Conservation (phyloP, 371 early-diverging fungal species). For the Lichtheimia ornata region DNA sequence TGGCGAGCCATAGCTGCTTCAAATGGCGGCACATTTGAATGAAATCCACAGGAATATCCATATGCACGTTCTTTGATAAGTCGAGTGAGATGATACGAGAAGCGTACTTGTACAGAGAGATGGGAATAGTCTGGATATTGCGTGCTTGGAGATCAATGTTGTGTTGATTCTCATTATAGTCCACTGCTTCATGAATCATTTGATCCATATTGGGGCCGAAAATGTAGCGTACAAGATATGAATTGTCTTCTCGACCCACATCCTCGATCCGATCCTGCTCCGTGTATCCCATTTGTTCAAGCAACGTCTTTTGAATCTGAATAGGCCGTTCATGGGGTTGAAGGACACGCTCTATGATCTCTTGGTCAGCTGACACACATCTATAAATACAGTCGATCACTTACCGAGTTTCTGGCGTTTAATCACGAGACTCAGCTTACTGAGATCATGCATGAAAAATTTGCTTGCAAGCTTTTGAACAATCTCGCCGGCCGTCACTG, state of each 20-base stretch:
- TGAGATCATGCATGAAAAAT: constrained; percentile 73
- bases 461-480: constrained; percentile 71
- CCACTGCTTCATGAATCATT: constrained; percentile 25
- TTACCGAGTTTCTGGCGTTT: constrained; percentile 61
- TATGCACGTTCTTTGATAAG: constrained; percentile 70
- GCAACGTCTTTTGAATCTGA: constrained; percentile 62
- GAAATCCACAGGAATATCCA: constrained; percentile 76
- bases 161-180: constrained; percentile 41
- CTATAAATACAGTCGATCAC: background rate
- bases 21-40: constrained; percentile 67
- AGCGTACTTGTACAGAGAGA: constrained; percentile 68
- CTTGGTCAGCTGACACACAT: too few species aligned
- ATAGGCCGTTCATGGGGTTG: constrained; percentile 71
- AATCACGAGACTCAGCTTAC: constrained; percentile 70
- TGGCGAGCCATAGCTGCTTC: constrained; percentile 68
- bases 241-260: constrained; percentile 78
- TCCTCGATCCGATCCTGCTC: constrained; percentile 75
- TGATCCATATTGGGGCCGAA: constrained; percentile 69
- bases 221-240: constrained; percentile 78
- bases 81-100: constrained; percentile 68
- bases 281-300: constrained; percentile 81
- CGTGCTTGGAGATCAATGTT: constrained; percentile 59
- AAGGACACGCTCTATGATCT: constrained; percentile 62
- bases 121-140: constrained; percentile 74
- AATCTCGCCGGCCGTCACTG: constrained; percentile 72